Conservation (phyloP, 345 rosid species). For the Brassica incana region DNA sequence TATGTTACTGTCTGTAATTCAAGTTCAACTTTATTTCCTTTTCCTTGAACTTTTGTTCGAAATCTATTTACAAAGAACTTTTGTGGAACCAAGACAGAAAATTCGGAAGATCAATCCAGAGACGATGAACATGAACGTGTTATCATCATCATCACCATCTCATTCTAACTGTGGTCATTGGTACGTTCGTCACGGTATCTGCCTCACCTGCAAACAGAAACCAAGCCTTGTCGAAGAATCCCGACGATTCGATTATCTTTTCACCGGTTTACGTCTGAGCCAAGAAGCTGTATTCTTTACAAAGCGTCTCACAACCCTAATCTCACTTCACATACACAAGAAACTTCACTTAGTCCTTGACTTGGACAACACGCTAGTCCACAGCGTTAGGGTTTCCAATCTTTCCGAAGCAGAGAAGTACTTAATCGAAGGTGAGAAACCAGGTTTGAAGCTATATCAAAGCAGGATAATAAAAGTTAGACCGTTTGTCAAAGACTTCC, state of each 20-base stretch:
- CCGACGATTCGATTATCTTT: conserved; percentile 15
- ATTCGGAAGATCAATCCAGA: neutral
- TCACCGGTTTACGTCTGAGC: conserved; percentile 18
- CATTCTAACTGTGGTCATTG: conserved; percentile 5
- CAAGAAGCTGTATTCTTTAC: conserved; percentile 17
- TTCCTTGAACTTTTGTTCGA: neutral
- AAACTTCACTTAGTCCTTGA: conserved; percentile 36
- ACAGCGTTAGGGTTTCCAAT: neutral
- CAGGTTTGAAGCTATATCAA: neutral
- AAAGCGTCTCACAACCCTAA: conserved; percentile 31
- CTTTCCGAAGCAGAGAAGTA: conserved; percentile 23
- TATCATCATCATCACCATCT: conserved; percentile 8
- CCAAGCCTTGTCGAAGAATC: neutral
- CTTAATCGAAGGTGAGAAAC: neutral
- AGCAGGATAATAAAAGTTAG: neutral
- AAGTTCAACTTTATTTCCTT: neutral
- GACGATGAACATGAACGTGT: conserved; percentile 1
- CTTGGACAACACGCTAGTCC: conserved; percentile 35
- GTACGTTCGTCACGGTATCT: conserved; percentile 9
- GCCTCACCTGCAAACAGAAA: conserved; percentile 20
- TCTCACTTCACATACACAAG: conserved; percentile 18
- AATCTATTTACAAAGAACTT: neutral
- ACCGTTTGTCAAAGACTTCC: conserved; percentile 17
- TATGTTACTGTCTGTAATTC: neutral
- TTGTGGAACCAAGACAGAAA: neutral